Percentiles rank a stretch among this genome's conserved stretches.
Evolutionary conservation across 2,329 filamentous ascomycete genomes (phyloP).

Genomic region (Xylaria sp.): DNA sequence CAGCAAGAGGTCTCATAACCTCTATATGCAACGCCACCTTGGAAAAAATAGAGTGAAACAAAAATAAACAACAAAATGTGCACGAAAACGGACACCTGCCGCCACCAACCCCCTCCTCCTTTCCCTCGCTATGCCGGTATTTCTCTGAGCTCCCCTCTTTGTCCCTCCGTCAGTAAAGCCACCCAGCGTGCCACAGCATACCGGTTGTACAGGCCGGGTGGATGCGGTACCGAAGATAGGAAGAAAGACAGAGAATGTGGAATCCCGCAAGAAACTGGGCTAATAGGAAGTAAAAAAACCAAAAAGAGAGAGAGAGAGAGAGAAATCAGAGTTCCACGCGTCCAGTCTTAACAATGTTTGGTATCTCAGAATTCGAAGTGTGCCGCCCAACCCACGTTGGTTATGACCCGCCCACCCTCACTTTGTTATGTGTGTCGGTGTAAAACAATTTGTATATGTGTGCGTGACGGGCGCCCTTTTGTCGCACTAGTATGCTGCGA

Average conservation of each 20-base stretch:
- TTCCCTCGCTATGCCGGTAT: slow-evolving; percentile 24
- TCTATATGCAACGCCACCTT: slow-evolving; percentile 21
- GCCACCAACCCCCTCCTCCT: slow-evolving; percentile 8
- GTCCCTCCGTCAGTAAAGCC: slow-evolving; percentile 13
- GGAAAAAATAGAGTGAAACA: background rate
- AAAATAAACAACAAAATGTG: background rate
- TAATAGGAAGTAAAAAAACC: slow-evolving; percentile 27
- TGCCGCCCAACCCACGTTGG: slow-evolving; percentile 33
- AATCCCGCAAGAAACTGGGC: slow-evolving; percentile 31
- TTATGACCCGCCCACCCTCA: slow-evolving; percentile 21
- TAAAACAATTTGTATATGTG: slow-evolving; percentile 12
- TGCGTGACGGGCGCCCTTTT: slow-evolving; percentile 14
- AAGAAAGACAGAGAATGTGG: slow-evolving; percentile 3
- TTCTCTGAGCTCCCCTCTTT: slow-evolving; percentile 7
- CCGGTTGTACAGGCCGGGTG: slow-evolving; percentile 15
- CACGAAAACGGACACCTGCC: slow-evolving; percentile 14
- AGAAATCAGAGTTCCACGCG: slow-evolving; percentile 32
- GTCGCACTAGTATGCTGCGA: slow-evolving; percentile 12
- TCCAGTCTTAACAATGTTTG: slow-evolving; percentile 35
- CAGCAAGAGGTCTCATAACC: slow-evolving; percentile 23
- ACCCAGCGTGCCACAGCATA: slow-evolving; percentile 11
- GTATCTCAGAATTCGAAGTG: slow-evolving; percentile 40
- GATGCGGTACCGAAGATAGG: slow-evolving; percentile 14
- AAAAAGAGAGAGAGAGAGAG: slow-evolving; percentile 37
- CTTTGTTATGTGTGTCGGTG: slow-evolving; percentile 16